These are phyloP conservation scores for Talaromyces albobiverticillius DNA, from an alignment of 2,329 filamentous ascomycete genomes.

Conservation along the genomic window DNA sequence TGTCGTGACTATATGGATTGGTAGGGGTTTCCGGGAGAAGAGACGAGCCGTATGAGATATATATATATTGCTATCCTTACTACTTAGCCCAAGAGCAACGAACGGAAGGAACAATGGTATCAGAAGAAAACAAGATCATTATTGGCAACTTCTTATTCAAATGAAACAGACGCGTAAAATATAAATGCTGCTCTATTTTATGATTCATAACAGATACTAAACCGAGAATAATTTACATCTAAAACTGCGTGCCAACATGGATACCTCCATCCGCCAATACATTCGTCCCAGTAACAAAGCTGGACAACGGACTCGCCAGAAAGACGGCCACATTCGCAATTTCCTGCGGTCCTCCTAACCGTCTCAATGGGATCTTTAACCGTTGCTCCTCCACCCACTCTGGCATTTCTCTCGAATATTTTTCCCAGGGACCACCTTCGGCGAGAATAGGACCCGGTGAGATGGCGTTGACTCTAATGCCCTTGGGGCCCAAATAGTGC, in stretches of 20 bases:
- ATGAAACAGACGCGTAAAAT: no score
- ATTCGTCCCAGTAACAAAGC: constrained; percentile 17
- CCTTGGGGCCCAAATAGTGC: constrained; percentile 20
- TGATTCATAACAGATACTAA: no score
- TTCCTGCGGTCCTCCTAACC: constrained; percentile 21
- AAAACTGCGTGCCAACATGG: constrained; percentile 17
- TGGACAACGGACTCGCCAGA: constrained; percentile 21
- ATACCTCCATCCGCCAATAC: constrained; percentile 20
- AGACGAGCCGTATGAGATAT: no score
- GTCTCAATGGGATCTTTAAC: constrained; percentile 18
- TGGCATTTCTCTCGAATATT: constrained; percentile 10
- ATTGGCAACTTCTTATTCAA: no score
- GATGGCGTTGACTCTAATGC: constrained; percentile 29
- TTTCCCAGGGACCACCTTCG: constrained; percentile 18
- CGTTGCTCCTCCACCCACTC: constrained; percentile 21
- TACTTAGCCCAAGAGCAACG: no score
- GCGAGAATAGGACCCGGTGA: constrained; percentile 24
- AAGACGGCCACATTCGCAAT: constrained; percentile 25
- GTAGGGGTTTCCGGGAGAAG: no score
- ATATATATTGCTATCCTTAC: no score
- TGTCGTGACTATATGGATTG: no score
- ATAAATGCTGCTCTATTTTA: no score
- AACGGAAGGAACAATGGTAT: no score
- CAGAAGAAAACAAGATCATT: no score
- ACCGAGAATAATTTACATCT: no score